Evolutionary conservation across 257 asterid genomes (phyloP).

Genomic region (Pogostemon cablin): DNA sequence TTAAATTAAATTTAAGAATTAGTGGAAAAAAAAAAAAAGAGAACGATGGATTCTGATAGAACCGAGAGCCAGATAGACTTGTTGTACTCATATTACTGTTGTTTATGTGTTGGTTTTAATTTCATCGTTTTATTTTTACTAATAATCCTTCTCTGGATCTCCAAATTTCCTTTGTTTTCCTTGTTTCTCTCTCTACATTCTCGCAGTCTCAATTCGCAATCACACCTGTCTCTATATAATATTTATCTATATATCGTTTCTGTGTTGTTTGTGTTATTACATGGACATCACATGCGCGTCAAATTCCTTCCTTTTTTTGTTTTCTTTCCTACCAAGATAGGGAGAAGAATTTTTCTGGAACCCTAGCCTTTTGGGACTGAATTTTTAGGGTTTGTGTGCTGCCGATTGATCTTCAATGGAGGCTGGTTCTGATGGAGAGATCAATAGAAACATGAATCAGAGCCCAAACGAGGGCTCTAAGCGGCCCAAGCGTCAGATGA

Average conservation of each 20-base stretch:
- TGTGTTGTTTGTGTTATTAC: constrained; percentile 32
- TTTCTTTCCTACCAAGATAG: constrained; percentile 46
- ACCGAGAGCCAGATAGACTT: constrained; percentile 46
- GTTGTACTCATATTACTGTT: constrained; percentile 42
- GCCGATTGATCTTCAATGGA: constrained; percentile 70
- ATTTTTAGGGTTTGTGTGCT: constrained; percentile 57
- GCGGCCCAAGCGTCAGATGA: constrained; percentile 99
- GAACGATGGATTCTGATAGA: constrained; percentile 46
- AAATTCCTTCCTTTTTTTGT: constrained; percentile 38
- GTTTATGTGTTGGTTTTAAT: constrained; percentile 49
- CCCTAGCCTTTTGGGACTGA: constrained; percentile 45
- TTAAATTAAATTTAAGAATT: constrained; percentile 21
- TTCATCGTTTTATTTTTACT: constrained; percentile 36
- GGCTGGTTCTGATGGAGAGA: constrained; percentile 80
- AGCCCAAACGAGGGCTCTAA: constrained; percentile 62
- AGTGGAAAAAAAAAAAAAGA: constrained; percentile 14
- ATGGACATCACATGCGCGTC: constrained; percentile 40
- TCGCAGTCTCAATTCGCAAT: constrained; percentile 47
- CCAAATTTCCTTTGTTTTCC: constrained; percentile 35
- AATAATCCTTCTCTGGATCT: constrained; percentile 40
- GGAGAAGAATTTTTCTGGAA: constrained; percentile 34
- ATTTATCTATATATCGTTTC: constrained; percentile 28
- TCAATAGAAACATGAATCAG: constrained; percentile 49
- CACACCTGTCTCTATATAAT: constrained; percentile 50
- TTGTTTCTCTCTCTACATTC: constrained; percentile 40